Evolutionary conservation across 2,329 filamentous ascomycete genomes (phyloP), one percentile per base, ranked within the genome.

Genomic region (Davidsoniella neocaledoniae): DNA sequence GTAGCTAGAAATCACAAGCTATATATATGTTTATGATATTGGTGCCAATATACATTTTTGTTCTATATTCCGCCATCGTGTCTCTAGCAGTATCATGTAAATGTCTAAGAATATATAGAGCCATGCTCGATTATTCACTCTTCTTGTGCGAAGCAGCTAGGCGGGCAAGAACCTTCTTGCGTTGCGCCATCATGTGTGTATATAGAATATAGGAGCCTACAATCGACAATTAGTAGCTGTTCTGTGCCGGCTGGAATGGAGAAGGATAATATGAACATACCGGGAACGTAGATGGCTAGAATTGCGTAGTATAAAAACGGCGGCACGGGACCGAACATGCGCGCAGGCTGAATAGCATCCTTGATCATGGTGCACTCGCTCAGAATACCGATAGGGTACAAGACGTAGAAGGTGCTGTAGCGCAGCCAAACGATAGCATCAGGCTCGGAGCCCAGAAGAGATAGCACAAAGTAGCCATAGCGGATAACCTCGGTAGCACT

Each of bases 101-200:
- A 40, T 16, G 14, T 40, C 19, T 16, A 33, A 12, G 12, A 9
- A 10, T 33, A 33, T 33, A 33, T 33, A 12, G 29, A 33, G 29
- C 12, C 29, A 14, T 21, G 39, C 25, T 42, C 46, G 7, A 23
- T 29, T 21, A 53, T 26, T 53, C 51, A n/a, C 36, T 70, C 43
- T 59, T 55, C 37, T 44, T 58, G 44, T 66, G 61, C 56, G 68
- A 59, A 25, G 62, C 58, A 7, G 43, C 47, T 19, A 53, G 47
- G 16, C 51, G 51, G 29, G 47, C 51, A 23, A 50, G 43, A 49
- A 90, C 77, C 73, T 86, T 94, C 56, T 77, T 73, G 57, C 90
- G 74, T 73, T 98, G 91, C 54, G 73, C 72, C 72, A 96, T 85
- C 91, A 98, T 96, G 66, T 98, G 84, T 19, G 84, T 86, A 62